Evolutionary conservation across 2,329 filamentous ascomycete genomes (phyloP).

Genomic region (Cercospora sojina): DNA sequence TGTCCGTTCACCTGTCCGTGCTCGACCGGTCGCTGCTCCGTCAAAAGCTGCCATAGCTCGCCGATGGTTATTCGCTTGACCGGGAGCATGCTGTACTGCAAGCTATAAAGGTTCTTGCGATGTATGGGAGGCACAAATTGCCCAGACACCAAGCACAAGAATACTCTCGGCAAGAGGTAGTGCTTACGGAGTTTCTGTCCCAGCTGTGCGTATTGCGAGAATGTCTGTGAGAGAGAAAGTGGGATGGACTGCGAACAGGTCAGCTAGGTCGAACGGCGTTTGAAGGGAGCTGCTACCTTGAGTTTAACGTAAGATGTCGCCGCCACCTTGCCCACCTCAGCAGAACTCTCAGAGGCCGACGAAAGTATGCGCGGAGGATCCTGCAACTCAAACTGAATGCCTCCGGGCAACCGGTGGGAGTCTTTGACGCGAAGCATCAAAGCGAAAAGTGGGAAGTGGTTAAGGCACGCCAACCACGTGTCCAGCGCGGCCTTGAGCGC

Average conservation of each 20-base stretch:
- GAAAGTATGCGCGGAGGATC: conserved; percentile 56
- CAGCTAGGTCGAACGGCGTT: conserved; percentile 12
- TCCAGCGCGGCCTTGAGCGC: conserved; percentile 87
- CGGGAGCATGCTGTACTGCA: conserved; percentile 98
- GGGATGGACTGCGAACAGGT: conserved; percentile 69
- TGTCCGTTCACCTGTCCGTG: conserved; percentile 28
- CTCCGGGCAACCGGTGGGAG: conserved; percentile 80
- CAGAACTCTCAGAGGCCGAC: conserved; percentile 19
- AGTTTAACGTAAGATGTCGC: conserved; percentile 81
- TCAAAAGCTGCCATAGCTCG: conserved; percentile 70
- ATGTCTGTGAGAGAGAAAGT: conserved; percentile 87
- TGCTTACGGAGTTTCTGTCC: conserved; percentile 89
- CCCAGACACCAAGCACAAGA: conserved; percentile 83
- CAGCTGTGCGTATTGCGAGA: conserved; percentile 95
- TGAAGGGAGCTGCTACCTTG: conserved; percentile 58
- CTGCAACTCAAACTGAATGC: conserved; percentile 86
- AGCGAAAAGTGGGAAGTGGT: conserved; percentile 96
- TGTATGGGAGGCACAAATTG: conserved; percentile 87
- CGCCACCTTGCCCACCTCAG: conserved; percentile 36
- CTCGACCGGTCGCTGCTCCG: conserved; percentile 18
- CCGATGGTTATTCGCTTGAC: conserved; percentile 73
- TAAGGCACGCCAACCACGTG: conserved; percentile 86
- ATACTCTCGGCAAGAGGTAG: conserved; percentile 84
- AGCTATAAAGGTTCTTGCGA: conserved; percentile 86
- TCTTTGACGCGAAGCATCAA: conserved; percentile 96